Conservation (phyloP, 2,329 filamentous ascomycete genomes). For the Colletotrichum tropicicola region DNA sequence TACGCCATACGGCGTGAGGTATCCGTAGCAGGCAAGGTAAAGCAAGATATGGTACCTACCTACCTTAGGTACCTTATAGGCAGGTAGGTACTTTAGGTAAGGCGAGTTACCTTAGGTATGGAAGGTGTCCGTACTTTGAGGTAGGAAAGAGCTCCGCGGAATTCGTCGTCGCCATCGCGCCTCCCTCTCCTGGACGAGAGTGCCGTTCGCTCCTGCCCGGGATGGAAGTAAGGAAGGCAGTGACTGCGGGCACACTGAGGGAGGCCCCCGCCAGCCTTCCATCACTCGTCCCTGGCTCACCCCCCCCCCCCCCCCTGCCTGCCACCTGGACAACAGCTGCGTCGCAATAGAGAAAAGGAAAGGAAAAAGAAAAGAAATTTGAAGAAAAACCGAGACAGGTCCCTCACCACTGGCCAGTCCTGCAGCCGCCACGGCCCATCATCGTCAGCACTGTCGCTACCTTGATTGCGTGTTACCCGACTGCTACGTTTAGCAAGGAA, state of each 20-base stretch:
- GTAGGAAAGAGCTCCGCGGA: too few species aligned
- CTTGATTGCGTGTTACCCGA: not conserved
- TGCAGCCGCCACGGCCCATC: not conserved
- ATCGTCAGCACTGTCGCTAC: not conserved
- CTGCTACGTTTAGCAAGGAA: too few species aligned
- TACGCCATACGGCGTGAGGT: too few species aligned
- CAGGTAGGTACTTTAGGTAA: not conserved
- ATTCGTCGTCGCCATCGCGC: too few species aligned
- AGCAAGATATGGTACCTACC: not conserved
- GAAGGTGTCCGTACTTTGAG: too few species aligned
- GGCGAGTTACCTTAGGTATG: too few species aligned
- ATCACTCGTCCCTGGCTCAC: not conserved
- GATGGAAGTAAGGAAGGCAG: not conserved
- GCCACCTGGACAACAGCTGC: slow-evolving; percentile 9
- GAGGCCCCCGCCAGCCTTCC: not conserved
- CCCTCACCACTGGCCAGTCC: not conserved
- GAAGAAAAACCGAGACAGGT: slow-evolving; percentile 5
- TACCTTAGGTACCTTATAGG: not conserved
- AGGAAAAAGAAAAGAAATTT: slow-evolving; percentile 11
- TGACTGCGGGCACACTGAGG: not conserved
- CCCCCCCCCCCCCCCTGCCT: not conserved
- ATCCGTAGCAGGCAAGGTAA: too few species aligned
- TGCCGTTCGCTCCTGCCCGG: too few species aligned
- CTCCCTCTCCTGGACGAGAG: too few species aligned
- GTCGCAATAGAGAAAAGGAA: slow-evolving; percentile 4